Evolutionary conservation across 1,284 basidiomycete species (phyloP).

Genomic region (Cerrena zonata): DNA sequence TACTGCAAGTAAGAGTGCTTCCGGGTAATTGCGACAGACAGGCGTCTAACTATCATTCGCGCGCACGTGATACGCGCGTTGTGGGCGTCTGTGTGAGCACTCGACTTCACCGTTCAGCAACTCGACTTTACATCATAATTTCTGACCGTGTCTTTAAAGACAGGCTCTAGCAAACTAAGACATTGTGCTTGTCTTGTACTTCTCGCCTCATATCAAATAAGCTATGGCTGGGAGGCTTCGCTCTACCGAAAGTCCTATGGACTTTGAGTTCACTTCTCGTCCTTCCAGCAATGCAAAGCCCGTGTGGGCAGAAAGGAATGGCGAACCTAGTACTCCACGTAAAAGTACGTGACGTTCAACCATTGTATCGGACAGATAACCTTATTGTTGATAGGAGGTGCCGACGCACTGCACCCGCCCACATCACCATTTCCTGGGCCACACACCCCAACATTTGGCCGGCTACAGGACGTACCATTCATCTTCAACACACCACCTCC

Average conservation of each 20-base stretch:
- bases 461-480: slow-evolving; percentile 62
- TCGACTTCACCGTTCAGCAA: too few relatives aligned
- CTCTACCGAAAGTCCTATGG: slow-evolving; percentile 78
- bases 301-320: slow-evolving; percentile 45
- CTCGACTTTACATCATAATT: too few relatives aligned
- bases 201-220: too few relatives aligned
- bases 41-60: too few relatives aligned
- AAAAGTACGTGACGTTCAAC: slow-evolving; percentile 50
- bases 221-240: slow-evolving; percentile 16
- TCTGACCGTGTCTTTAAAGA: too few relatives aligned
- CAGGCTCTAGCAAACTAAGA: too few relatives aligned
- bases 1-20: too few relatives aligned
- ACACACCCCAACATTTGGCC: slow-evolving; percentile 49
- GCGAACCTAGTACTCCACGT: slow-evolving; percentile 45
- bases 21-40: too few relatives aligned
- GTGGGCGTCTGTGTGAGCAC: slow-evolving; percentile 5
- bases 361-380: background rate
- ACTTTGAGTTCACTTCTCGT: slow-evolving; percentile 63
- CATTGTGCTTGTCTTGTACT: too few relatives aligned
- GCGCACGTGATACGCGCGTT: slow-evolving; percentile 28
- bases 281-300: slow-evolving; percentile 46
- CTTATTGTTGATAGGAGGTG: slow-evolving; percentile 39
- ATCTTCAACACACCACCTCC: slow-evolving; percentile 55
- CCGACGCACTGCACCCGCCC: slow-evolving; percentile 45
- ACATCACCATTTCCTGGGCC: slow-evolving; percentile 40